phyloP scores from a whole-genome alignment of 2,329 filamentous ascomycete species.

The Trichoderma afroharzianum region DNA sequence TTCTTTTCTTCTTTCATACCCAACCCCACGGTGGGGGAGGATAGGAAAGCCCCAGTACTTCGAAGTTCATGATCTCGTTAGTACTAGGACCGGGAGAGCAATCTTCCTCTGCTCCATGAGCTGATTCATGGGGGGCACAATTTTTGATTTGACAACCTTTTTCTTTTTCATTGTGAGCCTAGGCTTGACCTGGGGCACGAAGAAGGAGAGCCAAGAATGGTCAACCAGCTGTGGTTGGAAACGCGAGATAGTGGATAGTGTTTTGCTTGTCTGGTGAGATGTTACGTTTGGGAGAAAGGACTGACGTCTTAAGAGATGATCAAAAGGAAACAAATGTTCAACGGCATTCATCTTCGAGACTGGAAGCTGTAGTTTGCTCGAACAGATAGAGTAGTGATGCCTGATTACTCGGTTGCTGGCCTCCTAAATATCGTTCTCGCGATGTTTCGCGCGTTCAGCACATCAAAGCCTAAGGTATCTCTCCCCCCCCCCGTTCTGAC shows the following conservation, averaged over 20 bases:
- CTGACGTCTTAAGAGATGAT: not conserved
- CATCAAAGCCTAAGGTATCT: not conserved
- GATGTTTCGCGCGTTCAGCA: not conserved
- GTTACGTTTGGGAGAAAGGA: not conserved
- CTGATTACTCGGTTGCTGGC: not conserved
- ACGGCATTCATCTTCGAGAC: not conserved
- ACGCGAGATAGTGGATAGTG: not conserved
- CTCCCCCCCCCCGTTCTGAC: not conserved
- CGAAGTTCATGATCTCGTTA: not conserved
- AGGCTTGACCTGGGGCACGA: not conserved
- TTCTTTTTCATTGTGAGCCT: not conserved
- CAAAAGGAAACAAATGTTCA: not conserved
- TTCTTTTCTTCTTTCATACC: not conserved
- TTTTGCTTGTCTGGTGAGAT: not conserved
- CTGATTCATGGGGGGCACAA: not conserved
- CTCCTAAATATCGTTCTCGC: not conserved
- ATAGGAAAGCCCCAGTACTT: not conserved
- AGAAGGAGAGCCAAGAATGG: not conserved
- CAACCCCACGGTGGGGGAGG: not conserved
- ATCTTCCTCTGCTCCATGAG: not conserved
- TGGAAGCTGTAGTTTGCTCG: not conserved
- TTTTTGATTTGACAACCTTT: not conserved
- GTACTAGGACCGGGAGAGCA: not conserved
- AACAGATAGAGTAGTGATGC: no score
- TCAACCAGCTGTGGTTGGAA: not conserved